Evolutionary conservation across 164 flowering plant genomes (phyloP), one percentile per base, ranked within the genome.

Genomic region (Annona cherimola): DNA sequence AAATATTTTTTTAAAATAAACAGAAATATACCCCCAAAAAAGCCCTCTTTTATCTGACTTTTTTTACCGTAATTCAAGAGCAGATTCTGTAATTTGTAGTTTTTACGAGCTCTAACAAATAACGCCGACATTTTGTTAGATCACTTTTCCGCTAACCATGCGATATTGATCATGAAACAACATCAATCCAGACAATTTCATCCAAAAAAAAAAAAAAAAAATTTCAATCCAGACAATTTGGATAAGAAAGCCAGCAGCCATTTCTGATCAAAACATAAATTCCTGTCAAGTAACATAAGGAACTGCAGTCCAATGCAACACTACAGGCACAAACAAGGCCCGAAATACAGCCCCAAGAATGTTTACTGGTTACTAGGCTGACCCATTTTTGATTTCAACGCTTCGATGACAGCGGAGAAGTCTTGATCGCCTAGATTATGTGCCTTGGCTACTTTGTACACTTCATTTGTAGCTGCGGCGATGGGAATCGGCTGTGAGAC

Each of bases 401-500:
- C 91, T 86, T 92, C 96, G 54, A 92, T 87, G 44, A 92, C 97
- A 0, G 98, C 97, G 0, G 98, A 94, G 81, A 92, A 94, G 73
- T 94, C 98, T 68, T 84, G 76, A 69, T 94, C 93, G 69, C 95
- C 84, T 1, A 90, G 86, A 60, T 97, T 96, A 54, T 78, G 83
- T 18, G 89, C 86, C 72, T 92, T 92, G 11, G 98, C 98, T n/a
- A 87, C 87, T 78, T 94, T 94, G 79, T 90, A 94, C 4, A 88
- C 80, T 69, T 94, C 98, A 78, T 94, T 94, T 42, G 97, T 85
- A 46, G 96, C 98, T 42, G 98, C 96, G 67, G 98, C 98, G 74
- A 90, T 88, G 6, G 98, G 98, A 66, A 86, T 90, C 0, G 96
- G 78, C 63, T 94, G 96, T 4, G 94, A 90, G 70, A 80, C 83